Percentiles rank a stretch among this genome's conserved stretches.
Conservation (phyloP, 208 protist genomes). For the Novymonas esmeraldas region DNA sequence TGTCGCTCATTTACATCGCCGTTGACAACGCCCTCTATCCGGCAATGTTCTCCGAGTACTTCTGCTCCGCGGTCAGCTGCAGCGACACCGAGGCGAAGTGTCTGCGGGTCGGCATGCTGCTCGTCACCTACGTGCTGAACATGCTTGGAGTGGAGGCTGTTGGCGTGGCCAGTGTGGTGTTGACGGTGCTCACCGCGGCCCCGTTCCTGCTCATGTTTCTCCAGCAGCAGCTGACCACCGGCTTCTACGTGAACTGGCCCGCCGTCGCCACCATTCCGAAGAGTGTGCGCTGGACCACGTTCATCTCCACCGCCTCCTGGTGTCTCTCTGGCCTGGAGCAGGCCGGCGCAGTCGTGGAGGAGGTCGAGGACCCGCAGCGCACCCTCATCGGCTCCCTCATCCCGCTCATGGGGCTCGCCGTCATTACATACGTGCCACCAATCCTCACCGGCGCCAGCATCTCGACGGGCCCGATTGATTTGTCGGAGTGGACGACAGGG, state of each 20-base stretch:
- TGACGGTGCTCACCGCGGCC: conserved; percentile 56
- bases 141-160: conserved; percentile 69
- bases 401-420: conserved; percentile 62
- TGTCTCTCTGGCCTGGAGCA: conserved; percentile 85
- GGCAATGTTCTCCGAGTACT: conserved; percentile 82
- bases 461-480: conserved; percentile 42
- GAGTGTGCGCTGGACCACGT: conserved; percentile 67
- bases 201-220: conserved; percentile 75
- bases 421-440: conserved; percentile 76
- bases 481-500: conserved; percentile 67
- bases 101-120: conserved; percentile 55
- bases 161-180: conserved; percentile 54
- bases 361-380: conserved; percentile 61
- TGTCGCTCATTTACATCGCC: conserved; percentile 64
- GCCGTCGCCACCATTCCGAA: conserved; percentile 62
- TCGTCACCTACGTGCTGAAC: conserved; percentile 66
- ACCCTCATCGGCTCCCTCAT: conserved; percentile 71
- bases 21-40: conserved; percentile 82
- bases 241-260: conserved; percentile 78
- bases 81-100: conserved; percentile 13
- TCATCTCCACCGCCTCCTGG: conserved; percentile 83
- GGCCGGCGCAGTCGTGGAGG: conserved; percentile 69
- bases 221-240: conserved; percentile 48
- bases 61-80: conserved; percentile 59
- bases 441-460: conserved; percentile 72